Evolutionary conservation across 345 rosid genomes (phyloP).

Genomic region (Gossypium arboreum): DNA sequence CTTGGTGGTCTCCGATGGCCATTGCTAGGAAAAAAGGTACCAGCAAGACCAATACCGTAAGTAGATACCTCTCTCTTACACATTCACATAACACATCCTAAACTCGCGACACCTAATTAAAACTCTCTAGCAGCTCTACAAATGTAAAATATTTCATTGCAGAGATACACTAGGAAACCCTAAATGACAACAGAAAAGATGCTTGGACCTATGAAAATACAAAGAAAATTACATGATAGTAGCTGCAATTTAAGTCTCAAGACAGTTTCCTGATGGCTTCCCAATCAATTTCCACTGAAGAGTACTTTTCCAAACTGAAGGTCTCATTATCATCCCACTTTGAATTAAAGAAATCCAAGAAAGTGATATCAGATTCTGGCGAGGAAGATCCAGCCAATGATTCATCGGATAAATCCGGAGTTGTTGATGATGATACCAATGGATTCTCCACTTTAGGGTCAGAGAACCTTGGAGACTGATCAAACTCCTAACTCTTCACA

Average conservation of each 20-base stretch:
- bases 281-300: slow-evolving; percentile 90
- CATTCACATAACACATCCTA: slow-evolving; percentile 15
- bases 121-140: slow-evolving; percentile 31
- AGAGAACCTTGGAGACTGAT: slow-evolving; percentile 23
- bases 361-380: slow-evolving; percentile 53
- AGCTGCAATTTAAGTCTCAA: slow-evolving; percentile 21
- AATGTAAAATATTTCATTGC: slow-evolving; percentile 52
- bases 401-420: slow-evolving; percentile 42
- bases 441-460: slow-evolving; percentile 31
- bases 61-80: background rate
- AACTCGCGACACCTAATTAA: slow-evolving; percentile 20
- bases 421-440: slow-evolving; percentile 18
- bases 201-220: no score
- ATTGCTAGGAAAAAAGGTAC: slow-evolving; percentile 17
- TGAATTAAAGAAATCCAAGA: slow-evolving; percentile 44
- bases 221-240: background rate
- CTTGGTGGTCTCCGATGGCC: slow-evolving; percentile 14
- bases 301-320: slow-evolving; percentile 58
- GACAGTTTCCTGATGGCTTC: slow-evolving; percentile 53
- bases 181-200: slow-evolving; percentile 3
- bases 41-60: slow-evolving; percentile 27
- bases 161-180: slow-evolving; percentile 21
- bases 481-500: slow-evolving; percentile 26
- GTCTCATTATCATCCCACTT: slow-evolving; percentile 38
- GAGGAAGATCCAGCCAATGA: slow-evolving; percentile 51